phyloP scores from a whole-genome alignment of 768 basidiomycete genomes.

The Collybia sordida region DNA sequence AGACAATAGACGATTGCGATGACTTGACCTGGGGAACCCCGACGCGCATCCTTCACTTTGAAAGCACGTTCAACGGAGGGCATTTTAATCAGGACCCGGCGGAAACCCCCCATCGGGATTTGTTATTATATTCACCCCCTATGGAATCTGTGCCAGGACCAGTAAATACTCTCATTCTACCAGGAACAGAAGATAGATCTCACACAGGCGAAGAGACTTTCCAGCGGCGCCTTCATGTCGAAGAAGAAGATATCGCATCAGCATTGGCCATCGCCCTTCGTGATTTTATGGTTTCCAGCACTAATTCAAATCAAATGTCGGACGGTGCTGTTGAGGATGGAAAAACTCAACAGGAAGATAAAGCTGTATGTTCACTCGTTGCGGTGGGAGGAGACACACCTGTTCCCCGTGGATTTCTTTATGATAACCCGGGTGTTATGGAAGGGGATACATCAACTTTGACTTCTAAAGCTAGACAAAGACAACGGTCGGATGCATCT shows the following conservation, averaged over 20 bases:
- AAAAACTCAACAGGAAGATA: too few species aligned
- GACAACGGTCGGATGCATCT: constrained; percentile 31
- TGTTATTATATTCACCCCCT: too few species aligned
- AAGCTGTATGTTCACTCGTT: background rate
- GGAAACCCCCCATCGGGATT: too few species aligned
- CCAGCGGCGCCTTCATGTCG: constrained; percentile 19
- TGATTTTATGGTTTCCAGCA: constrained; percentile 1
- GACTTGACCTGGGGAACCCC: constrained; percentile 15
- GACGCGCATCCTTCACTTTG: constrained; percentile 12
- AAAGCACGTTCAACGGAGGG: constrained; percentile 7
- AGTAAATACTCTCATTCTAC: too few species aligned
- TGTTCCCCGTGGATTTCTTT: constrained; percentile 21
- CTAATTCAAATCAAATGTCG: background rate
- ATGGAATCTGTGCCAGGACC: too few species aligned
- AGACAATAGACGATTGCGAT: constrained; percentile 4
- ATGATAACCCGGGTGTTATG: constrained; percentile 21
- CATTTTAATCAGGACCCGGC: constrained; percentile 1
- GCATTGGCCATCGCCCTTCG: constrained; percentile 20
- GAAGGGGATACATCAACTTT: constrained; percentile 10
- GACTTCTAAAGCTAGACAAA: constrained; percentile 15
- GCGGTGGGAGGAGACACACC: constrained; percentile 8
- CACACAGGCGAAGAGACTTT: constrained; percentile 10
- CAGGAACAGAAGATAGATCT: background rate
- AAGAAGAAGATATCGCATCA: constrained; percentile 27
- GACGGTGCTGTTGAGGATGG: too few species aligned